A percentile compares a stretch with the other conserved stretches of the same genome.
Conservation (phyloP, 1,284 basidiomycete genomes). For the Ganoderma meredithae region DNA sequence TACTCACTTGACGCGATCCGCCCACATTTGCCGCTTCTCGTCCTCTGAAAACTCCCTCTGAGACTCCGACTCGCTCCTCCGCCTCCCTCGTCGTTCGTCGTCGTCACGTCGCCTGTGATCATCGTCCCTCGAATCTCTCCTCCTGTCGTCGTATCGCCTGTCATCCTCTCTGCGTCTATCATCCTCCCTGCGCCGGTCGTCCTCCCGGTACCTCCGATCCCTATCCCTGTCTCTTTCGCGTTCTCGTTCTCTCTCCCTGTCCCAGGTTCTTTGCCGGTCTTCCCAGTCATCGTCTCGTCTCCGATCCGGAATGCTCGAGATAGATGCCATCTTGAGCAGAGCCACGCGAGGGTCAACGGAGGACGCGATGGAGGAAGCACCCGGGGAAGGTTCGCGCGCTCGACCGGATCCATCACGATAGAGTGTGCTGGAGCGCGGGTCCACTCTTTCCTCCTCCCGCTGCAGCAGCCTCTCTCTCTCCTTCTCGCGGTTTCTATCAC, state of each 20-base stretch:
- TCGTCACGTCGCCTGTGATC: constrained; percentile 16
- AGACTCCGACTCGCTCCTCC: constrained; percentile 7
- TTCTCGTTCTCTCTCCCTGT: constrained; percentile 12
- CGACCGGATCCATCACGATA: constrained; percentile 7
- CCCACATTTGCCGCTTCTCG: constrained; percentile 41
- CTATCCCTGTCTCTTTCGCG: constrained; percentile 5
- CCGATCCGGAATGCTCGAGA: constrained; percentile 9
- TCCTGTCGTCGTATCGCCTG: constrained; percentile 14
- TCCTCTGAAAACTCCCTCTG: constrained; percentile 32
- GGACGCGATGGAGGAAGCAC: constrained; percentile 24
- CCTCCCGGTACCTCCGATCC: constrained; percentile 17
- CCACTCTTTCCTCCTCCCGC: neutral
- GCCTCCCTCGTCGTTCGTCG: constrained; percentile 5
- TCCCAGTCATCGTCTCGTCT: constrained; percentile 15
- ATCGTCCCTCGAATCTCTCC: neutral
- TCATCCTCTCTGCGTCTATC: constrained; percentile 19
- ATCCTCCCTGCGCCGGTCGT: constrained; percentile 14
- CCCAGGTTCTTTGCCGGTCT: constrained; percentile 8
- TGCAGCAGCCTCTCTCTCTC: neutral
- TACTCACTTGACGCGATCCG: constrained; percentile 42
- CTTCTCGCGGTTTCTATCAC: neutral
- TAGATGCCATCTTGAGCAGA: constrained; percentile 14
- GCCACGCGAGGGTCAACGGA: constrained; percentile 11
- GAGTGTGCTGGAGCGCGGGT: constrained; percentile 11
- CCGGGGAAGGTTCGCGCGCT: constrained; percentile 20